Conservation (phyloP, 306 rosid genomes). For the Parietaria judaica region DNA sequence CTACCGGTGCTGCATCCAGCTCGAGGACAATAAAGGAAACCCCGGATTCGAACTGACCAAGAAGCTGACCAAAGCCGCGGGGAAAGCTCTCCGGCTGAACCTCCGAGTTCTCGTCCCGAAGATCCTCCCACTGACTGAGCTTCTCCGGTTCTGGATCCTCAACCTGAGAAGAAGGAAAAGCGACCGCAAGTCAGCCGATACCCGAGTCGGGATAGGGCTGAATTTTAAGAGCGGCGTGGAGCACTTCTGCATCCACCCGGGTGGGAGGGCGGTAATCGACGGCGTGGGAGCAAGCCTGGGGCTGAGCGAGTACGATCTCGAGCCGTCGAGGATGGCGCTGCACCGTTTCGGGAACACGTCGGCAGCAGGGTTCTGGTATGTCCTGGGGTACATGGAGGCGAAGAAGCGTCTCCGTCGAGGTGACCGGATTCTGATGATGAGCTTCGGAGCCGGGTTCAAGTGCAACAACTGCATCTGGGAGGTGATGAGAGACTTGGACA, state of each 20-base stretch:
- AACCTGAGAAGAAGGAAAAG: not conserved
- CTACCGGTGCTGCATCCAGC: constrained; percentile 63
- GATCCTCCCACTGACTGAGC: constrained; percentile 54
- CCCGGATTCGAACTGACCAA: constrained; percentile 63
- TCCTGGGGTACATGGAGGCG: constrained; percentile 87
- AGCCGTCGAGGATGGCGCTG: constrained; percentile 78
- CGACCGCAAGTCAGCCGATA: not conserved
- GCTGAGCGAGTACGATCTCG: constrained; percentile 50
- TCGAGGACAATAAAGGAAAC: constrained; percentile 55
- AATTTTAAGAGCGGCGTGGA: constrained; percentile 56
- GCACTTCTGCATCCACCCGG: constrained; percentile 78
- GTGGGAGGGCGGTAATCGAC: constrained; percentile 67
- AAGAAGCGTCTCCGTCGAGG: constrained; percentile 75
- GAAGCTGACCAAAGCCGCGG: constrained; percentile 55
- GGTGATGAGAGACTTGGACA: constrained; percentile 53
- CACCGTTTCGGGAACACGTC: constrained; percentile 84
- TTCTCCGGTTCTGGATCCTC: constrained; percentile 20
- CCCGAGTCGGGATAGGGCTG: constrained; percentile 19
- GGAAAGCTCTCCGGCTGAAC: constrained; percentile 49
- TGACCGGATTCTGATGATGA: constrained; percentile 60
- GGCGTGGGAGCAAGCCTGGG: constrained; percentile 62
- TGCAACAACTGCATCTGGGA: constrained; percentile 90
- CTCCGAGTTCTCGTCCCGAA: constrained; percentile 43
- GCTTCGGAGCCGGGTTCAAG: constrained; percentile 90
- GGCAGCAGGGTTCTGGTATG: constrained; percentile 86